These are phyloP conservation scores for Oryza brachyantha DNA, from an alignment of 176 grass and related monocot genomes.

Conservation along the genomic window DNA sequence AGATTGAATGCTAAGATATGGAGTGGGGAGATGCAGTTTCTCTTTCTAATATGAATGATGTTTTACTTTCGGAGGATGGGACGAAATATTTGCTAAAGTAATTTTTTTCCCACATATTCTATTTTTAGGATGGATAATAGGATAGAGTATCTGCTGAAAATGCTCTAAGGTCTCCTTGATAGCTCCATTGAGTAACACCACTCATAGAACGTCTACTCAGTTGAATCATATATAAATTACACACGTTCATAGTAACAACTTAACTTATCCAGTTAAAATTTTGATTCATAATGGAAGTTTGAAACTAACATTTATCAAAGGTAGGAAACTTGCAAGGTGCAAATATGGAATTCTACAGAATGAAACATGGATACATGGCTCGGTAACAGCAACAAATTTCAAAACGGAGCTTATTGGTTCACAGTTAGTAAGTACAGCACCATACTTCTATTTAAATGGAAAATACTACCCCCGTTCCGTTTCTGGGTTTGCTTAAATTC, in stretches of 20 bases:
- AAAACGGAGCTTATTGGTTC: background rate
- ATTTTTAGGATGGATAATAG: too few species aligned
- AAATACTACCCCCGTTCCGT: too few species aligned
- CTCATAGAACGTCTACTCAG: background rate
- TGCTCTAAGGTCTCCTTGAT: background rate
- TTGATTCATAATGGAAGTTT: background rate
- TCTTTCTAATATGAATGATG: too few species aligned
- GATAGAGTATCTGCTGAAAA: too few species aligned
- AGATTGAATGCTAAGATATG: too few species aligned
- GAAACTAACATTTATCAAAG: background rate
- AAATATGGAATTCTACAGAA: constrained; percentile 6
- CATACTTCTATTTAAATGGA: background rate
- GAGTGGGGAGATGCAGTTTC: too few species aligned
- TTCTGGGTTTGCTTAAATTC: too few species aligned
- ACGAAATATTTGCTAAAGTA: too few species aligned
- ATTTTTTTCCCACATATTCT: too few species aligned
- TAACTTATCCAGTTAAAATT: background rate
- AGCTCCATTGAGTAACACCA: background rate
- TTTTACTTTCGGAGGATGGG: too few species aligned
- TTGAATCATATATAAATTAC: background rate
- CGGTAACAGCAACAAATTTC: background rate
- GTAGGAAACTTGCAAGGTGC: background rate
- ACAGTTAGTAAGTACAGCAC: background rate
- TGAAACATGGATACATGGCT: background rate
- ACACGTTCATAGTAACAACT: background rate